Evolutionary conservation across 2,329 filamentous ascomycete genomes (phyloP).

Genomic region (Ustilaginoidea virens): DNA sequence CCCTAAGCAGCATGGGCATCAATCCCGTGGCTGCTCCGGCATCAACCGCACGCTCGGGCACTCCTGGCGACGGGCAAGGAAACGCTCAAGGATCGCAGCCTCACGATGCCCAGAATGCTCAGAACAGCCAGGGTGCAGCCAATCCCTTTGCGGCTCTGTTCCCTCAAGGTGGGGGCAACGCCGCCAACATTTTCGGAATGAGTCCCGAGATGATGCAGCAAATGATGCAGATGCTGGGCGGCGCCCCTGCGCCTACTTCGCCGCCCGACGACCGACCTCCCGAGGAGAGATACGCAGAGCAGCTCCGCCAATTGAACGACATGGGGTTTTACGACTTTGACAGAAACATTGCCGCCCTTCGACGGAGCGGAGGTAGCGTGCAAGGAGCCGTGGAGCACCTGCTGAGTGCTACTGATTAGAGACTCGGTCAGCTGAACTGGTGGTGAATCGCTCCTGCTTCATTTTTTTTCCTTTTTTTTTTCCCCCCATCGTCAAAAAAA

Average conservation of each 20-base stretch:
- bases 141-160: slow-evolving; percentile 61
- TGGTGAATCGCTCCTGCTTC: too few species aligned
- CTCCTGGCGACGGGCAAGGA: slow-evolving; percentile 10
- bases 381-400: slow-evolving; percentile 79
- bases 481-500: too few species aligned
- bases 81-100: slow-evolving; percentile 12
- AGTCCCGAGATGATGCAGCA: slow-evolving; percentile 41
- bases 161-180: slow-evolving; percentile 13
- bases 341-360: slow-evolving; percentile 72
- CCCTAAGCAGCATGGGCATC: slow-evolving; percentile 13
- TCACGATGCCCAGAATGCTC: slow-evolving; percentile 11
- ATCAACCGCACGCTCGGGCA: neutral
- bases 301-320: slow-evolving; percentile 86
- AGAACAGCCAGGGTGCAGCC: slow-evolving; percentile 18
- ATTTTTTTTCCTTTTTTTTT: too few species aligned
- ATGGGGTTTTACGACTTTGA: slow-evolving; percentile 99
- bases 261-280: slow-evolving; percentile 75
- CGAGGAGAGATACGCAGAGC: slow-evolving; percentile 82
- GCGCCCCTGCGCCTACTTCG: slow-evolving; percentile 23
- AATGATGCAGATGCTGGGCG: slow-evolving; percentile 33
- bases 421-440: too few species aligned
- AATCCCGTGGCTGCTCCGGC: slow-evolving; percentile 19
- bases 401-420: slow-evolving; percentile 21
- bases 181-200: slow-evolving; percentile 27
- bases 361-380: slow-evolving; percentile 82